A percentile compares a stretch with the other conserved stretches of the same genome.
phyloP scores from a whole-genome alignment of 768 basidiomycete genomes.

The Royoungia palumana region DNA sequence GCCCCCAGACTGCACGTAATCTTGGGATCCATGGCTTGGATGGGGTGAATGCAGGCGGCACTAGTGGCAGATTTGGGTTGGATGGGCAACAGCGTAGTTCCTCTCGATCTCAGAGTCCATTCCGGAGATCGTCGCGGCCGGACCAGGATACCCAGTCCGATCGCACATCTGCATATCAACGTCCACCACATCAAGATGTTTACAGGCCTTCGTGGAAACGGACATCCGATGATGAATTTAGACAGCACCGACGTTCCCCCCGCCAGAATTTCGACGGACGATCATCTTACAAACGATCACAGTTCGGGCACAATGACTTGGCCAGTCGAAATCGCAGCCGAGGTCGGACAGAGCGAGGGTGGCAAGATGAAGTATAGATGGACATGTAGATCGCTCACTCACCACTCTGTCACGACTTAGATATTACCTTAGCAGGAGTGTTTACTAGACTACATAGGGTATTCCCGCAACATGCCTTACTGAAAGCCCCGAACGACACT shows the following conservation, averaged over 20 bases:
- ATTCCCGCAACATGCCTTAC: not conserved
- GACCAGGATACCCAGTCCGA: not conserved
- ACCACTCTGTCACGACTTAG: not conserved
- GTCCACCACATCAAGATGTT: constrained; percentile 2
- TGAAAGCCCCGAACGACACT: constrained; percentile 2
- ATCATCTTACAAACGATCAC: constrained; percentile 3
- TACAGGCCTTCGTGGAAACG: constrained; percentile 1
- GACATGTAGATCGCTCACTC: not conserved
- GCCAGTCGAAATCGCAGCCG: constrained; percentile 1
- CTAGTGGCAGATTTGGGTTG: not conserved
- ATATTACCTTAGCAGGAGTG: too few relatives aligned
- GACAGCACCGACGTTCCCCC: not conserved
- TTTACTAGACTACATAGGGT: not conserved
- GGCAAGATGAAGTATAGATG: constrained; percentile 1
- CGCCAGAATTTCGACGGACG: constrained; percentile 4
- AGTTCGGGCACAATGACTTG: constrained; percentile 3
- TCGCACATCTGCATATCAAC: constrained; percentile 1
- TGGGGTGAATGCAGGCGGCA: constrained; percentile 20
- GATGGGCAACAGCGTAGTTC: constrained; percentile 4
- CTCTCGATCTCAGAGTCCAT: not conserved
- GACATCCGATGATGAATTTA: not conserved
- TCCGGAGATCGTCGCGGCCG: constrained; percentile 12
- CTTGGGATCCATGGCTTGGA: constrained; percentile 44
- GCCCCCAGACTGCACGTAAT: constrained; percentile 45
- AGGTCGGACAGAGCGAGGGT: constrained; percentile 5